Conservation (phyloP, 2,329 filamentous ascomycete species). For the Claviceps fusiformis region DNA sequence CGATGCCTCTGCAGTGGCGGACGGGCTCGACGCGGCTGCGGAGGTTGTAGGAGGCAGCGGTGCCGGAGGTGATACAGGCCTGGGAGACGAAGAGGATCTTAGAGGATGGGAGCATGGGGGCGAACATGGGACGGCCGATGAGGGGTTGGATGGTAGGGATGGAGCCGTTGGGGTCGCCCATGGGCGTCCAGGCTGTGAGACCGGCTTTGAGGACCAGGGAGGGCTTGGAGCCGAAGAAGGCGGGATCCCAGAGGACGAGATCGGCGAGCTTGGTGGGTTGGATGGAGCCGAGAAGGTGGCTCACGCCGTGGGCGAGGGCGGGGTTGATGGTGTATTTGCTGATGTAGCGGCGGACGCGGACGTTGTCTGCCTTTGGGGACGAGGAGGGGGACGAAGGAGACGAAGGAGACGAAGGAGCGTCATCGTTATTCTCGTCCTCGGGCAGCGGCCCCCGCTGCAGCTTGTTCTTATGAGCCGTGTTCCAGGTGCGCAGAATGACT, state of each 20-base stretch:
- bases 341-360: conserved; percentile 81
- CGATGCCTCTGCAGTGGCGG: conserved; percentile 56
- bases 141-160: conserved; percentile 83
- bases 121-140: conserved; percentile 77
- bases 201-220: conserved; percentile 73
- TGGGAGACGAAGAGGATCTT: conserved; percentile 76
- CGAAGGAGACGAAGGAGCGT: neutral
- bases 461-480: conserved; percentile 96
- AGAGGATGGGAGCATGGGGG: conserved; percentile 53
- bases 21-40: conserved; percentile 72
- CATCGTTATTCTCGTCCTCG: conserved; percentile 72
- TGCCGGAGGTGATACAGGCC: conserved; percentile 53
- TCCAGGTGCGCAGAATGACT: conserved; percentile 86
- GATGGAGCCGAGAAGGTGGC: conserved; percentile 71
- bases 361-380: conserved; percentile 66
- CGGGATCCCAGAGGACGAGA: conserved; percentile 73
- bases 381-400: neutral
- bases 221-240: conserved; percentile 80
- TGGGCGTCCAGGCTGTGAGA: conserved; percentile 68
- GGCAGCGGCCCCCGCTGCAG: conserved; percentile 61
- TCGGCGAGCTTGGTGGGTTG: conserved; percentile 87
- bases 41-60: conserved; percentile 58
- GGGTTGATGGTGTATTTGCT: conserved; percentile 97
- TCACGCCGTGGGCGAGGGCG: conserved; percentile 80
- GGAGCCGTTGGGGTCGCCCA: conserved; percentile 73